These are phyloP conservation scores for Styphnolobium japonicum DNA, from an alignment of 306 rosid genomes.

Conservation along the genomic window DNA sequence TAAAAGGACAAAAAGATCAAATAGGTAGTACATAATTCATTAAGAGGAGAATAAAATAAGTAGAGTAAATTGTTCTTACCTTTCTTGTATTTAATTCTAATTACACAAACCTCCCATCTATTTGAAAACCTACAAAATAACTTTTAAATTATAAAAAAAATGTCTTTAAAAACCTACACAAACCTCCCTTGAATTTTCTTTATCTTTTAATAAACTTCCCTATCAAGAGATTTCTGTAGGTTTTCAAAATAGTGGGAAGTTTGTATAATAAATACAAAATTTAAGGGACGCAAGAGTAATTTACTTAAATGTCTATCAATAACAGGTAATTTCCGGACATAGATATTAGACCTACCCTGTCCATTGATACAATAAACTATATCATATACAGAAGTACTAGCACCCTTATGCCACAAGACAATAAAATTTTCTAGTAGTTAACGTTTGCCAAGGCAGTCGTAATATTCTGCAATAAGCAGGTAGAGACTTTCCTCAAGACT, in stretches of 20 bases:
- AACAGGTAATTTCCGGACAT: neutral
- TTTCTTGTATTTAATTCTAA: neutral
- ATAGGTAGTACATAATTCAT: neutral
- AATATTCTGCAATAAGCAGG: neutral
- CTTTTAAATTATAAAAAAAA: neutral
- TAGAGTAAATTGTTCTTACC: neutral
- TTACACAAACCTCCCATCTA: neutral
- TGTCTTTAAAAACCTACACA: neutral
- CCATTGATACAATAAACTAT: neutral
- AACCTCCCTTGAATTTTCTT: neutral
- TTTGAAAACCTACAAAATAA: neutral
- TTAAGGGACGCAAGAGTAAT: too few species aligned
- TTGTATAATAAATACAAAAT: too few species aligned
- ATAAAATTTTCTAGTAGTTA: neutral
- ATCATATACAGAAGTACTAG: neutral
- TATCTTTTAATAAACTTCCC: neutral
- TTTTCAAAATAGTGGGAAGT: too few species aligned
- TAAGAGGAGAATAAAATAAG: too few species aligned
- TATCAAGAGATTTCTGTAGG: too few species aligned
- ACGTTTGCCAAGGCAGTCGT: neutral
- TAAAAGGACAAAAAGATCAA: neutral
- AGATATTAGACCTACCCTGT: neutral
- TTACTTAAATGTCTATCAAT: too few species aligned
- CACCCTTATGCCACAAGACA: neutral
- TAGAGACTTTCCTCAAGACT: neutral